phyloP scores from a whole-genome alignment of 306 rosid genomes.

The Ceratonia siliqua region DNA sequence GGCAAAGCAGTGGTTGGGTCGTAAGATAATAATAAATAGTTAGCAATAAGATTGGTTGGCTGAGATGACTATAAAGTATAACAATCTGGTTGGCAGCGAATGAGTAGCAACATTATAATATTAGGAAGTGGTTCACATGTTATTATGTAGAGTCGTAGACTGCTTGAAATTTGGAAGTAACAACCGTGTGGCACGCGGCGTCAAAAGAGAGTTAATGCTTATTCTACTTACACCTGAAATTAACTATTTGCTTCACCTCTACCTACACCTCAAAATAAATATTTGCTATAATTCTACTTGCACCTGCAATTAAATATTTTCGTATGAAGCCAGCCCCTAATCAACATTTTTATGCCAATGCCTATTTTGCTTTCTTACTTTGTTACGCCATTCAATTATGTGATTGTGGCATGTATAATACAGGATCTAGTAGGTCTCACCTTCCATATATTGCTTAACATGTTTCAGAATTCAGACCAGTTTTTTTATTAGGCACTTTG shows the following conservation, averaged over 20 bases:
- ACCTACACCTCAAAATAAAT: constrained; percentile 7
- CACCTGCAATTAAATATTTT: not conserved
- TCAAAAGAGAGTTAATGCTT: not conserved
- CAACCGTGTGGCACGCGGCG: not conserved
- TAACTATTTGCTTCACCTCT: not conserved
- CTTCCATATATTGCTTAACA: not conserved
- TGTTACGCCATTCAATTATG: not conserved
- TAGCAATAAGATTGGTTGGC: constrained; percentile 5
- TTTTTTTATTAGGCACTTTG: not conserved
- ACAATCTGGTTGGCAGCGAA: constrained; percentile 36
- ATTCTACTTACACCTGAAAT: constrained; percentile 9
- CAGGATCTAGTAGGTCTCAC: not conserved
- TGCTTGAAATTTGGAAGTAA: not conserved
- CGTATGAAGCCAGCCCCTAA: not conserved
- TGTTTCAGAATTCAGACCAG: not conserved
- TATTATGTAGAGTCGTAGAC: not conserved
- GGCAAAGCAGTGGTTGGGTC: constrained; percentile 31
- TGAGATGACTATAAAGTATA: not conserved
- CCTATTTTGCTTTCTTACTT: not conserved
- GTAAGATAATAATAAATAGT: constrained; percentile 29
- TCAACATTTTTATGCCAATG: not conserved
- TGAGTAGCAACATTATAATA: constrained; percentile 21
- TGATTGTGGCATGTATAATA: not conserved
- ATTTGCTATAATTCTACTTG: not conserved
- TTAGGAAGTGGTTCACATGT: constrained; percentile 29